A percentile compares a stretch with the other conserved stretches of the same genome.
These are phyloP conservation scores for Avena atlantica DNA, from an alignment of 176 grass and related monocot species.

Conservation along the genomic window DNA sequence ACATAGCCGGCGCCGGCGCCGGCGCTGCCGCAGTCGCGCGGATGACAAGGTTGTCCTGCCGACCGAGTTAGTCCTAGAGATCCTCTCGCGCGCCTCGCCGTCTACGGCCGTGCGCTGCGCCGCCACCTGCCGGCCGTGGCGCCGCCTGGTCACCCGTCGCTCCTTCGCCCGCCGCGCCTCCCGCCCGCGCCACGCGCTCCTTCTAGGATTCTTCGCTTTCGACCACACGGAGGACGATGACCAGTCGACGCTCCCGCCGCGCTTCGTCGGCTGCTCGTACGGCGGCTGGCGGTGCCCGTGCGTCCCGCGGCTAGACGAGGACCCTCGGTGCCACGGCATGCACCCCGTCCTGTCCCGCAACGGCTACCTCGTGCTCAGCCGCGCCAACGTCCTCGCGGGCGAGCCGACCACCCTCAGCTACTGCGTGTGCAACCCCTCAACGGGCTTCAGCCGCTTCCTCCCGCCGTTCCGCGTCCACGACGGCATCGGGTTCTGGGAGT, in stretches of 20 bases:
- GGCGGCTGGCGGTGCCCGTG: background rate
- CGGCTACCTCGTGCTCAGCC: background rate
- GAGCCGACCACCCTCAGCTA: background rate
- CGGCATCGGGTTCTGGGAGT: slow-evolving; percentile 8
- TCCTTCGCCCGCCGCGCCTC: background rate
- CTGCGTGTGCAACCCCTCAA: slow-evolving; percentile 25
- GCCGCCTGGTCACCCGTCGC: background rate
- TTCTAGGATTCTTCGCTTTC: background rate
- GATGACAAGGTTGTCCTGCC: background rate
- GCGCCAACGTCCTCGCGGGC: background rate
- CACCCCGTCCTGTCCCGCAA: background rate
- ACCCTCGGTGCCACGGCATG: background rate
- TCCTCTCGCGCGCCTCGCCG: background rate
- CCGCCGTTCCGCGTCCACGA: slow-evolving; percentile 1
- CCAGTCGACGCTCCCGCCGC: background rate
- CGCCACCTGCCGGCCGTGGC: slow-evolving; percentile 1
- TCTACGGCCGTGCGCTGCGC: background rate
- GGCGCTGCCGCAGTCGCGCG: background rate
- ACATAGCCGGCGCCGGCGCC: background rate
- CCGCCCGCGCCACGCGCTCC: no score
- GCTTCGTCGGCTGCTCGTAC: background rate
- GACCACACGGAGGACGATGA: background rate
- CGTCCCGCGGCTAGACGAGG: background rate
- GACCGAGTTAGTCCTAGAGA: slow-evolving; percentile 13
- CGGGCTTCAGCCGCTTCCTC: background rate